Evolutionary conservation across 2,329 filamentous ascomycete genomes (phyloP).

Genomic region (Colletotrichum kahawae): DNA sequence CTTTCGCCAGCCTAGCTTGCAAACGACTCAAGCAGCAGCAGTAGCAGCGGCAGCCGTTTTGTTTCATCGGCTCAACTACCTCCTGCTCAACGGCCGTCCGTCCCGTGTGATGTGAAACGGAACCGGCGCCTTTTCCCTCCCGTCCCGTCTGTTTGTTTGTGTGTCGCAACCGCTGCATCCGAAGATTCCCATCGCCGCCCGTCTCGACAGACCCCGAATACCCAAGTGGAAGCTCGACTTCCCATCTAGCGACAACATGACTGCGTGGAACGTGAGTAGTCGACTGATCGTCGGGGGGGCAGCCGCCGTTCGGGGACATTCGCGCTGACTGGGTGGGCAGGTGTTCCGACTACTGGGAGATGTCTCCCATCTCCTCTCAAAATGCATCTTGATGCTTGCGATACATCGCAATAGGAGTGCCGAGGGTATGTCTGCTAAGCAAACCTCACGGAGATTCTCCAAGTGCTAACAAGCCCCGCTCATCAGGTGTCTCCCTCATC

Average conservation of each 20-base stretch:
- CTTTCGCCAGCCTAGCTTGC: neutral
- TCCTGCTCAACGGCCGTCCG: neutral
- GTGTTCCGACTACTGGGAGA: conserved; percentile 82
- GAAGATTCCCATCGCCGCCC: neutral
- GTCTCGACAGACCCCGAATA: neutral
- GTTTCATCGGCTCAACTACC: neutral
- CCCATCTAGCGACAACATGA: conserved; percentile 34
- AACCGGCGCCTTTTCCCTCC: neutral
- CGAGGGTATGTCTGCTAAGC: conserved; percentile 63
- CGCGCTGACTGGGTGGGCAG: conserved; percentile 37
- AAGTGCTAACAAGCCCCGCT: conserved; percentile 19
- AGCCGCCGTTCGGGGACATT: neutral
- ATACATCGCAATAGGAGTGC: conserved; percentile 89
- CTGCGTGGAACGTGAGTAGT: conserved; percentile 44
- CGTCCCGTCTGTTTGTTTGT: conserved; percentile 2
- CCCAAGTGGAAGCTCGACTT: conserved; percentile 12
- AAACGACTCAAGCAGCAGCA: neutral
- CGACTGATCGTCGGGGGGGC: neutral
- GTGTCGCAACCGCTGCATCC: conserved; percentile 9
- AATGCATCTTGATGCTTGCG: conserved; percentile 87
- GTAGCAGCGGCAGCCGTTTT: neutral
- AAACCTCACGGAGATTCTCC: neutral
- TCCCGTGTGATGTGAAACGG: conserved; percentile 23
- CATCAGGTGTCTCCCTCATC: conserved; percentile 83
- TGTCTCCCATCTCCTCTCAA: conserved; percentile 82